phyloP scores from a whole-genome alignment of 805 yeast genomes.

The Nakazawaea populi region DNA sequence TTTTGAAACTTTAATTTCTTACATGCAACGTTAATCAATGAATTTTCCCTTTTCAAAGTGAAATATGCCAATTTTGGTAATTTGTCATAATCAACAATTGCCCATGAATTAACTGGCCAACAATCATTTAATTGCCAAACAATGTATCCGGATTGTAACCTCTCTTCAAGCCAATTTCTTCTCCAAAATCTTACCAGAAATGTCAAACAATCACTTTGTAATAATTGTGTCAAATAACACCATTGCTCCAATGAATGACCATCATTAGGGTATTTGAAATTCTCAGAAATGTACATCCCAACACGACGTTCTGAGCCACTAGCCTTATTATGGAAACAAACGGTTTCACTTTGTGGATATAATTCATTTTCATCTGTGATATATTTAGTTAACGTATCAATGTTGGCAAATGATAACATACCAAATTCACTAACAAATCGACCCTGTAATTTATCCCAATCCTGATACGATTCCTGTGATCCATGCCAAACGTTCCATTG shows the following conservation, averaged over 20 bases:
- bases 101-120: conserved; percentile 50
- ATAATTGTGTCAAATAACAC: conserved; percentile 47
- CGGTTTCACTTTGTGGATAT: conserved; percentile 36
- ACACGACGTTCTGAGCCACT: conserved; percentile 40
- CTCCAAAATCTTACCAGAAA: conserved; percentile 43
- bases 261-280: conserved; percentile 21
- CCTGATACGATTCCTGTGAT: conserved; percentile 39
- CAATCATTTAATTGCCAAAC: conserved; percentile 54
- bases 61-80: conserved; percentile 42
- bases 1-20: conserved; percentile 18
- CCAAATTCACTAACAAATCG: conserved; percentile 51
- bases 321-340: conserved; percentile 45
- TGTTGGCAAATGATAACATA: conserved; percentile 40
- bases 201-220: conserved; percentile 45
- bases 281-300: conserved; percentile 40
- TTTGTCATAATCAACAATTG: conserved; percentile 34
- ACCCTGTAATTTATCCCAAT: conserved; percentile 41
- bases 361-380: conserved; percentile 31
- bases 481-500: conserved; percentile 60
- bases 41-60: conserved; percentile 37
- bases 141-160: conserved; percentile 38
- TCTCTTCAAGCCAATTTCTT: conserved; percentile 34
- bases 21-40: conserved; percentile 29
- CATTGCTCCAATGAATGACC: conserved; percentile 30
- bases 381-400: conserved; percentile 27